Evolutionary conservation across 805 yeast genomes (phyloP), one percentile per base, ranked within the genome.

Genomic region (Ogataea neopini): DNA sequence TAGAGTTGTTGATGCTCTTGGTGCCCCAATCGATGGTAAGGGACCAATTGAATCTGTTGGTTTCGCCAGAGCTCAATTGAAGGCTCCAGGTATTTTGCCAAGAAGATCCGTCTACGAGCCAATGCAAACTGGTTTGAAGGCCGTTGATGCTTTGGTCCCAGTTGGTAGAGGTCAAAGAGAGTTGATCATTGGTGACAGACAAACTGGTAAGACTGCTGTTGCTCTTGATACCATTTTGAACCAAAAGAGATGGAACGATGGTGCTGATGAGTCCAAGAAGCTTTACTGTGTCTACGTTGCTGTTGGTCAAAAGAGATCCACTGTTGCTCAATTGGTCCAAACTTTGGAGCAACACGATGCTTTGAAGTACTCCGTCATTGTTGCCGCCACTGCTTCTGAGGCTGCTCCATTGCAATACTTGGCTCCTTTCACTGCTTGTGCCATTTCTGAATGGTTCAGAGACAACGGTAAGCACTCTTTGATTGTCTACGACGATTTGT

Each of bases 401-500:
- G 99, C 99, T 65, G 99, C 99, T 75, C 99, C 99, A 75, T 83
- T 94, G 76, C 99, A 94, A 83, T 94, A 90, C 83, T 79, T 94
- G 73, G 98, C 99, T 81, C 99, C 99, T 74, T 94, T 94, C 96
- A 89, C 99, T 65, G 99, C 91, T 63, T 86, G 96, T 74, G 96
- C 99, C 69, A 91, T 94, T 73, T 97, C 98, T 81, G 99, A 94
- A 82, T 94, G 99, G 99, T 94, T 94, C 95, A 89, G 99, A 84
- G 99, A 94, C 83, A 94, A 92, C 77, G 97, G 96, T 73, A 88
- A 77, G 75, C 98, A 94, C 77, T 95, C 98, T 66, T 80, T 92
- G 79, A 94, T 92, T 75, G 79, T 89, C 84, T 92, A 80, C 79
- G 98, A 92, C 75, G 98, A 92, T 78, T 84, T 92, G 79, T 92